A percentile compares a stretch with the other conserved stretches of the same genome.
Evolutionary conservation across 2,329 filamentous ascomycete species (phyloP).

Genomic region (Pseudogymnoascus sp.): DNA sequence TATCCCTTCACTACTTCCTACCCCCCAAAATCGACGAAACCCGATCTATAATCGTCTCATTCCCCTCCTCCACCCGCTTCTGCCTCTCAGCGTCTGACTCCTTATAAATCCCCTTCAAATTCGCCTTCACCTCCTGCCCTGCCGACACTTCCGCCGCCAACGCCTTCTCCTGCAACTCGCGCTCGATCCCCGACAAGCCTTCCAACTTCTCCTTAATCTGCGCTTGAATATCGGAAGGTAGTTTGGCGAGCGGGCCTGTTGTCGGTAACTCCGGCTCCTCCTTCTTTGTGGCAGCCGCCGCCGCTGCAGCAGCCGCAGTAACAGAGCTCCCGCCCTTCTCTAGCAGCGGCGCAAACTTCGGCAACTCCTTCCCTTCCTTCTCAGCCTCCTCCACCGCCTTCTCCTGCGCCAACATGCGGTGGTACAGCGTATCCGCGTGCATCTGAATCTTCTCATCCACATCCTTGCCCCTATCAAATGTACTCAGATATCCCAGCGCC

Average conservation of each 20-base stretch:
- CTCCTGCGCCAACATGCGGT: constrained; percentile 80
- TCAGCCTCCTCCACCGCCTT: constrained; percentile 61
- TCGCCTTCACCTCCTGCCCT: constrained; percentile 49
- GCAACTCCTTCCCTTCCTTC: constrained; percentile 48
- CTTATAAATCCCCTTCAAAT: constrained; percentile 47
- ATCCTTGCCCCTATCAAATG: constrained; percentile 52
- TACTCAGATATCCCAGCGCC: constrained; percentile 76
- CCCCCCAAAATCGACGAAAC: constrained; percentile 26
- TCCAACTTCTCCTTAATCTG: constrained; percentile 47
- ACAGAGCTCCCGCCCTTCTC: constrained; percentile 48
- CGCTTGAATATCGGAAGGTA: constrained; percentile 42
- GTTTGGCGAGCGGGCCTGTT: constrained; percentile 44
- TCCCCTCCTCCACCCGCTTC: constrained; percentile 48
- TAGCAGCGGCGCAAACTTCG: constrained; percentile 52
- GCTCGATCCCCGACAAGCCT: constrained; percentile 49
- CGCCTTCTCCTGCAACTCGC: constrained; percentile 54
- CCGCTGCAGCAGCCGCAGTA: constrained; percentile 59
- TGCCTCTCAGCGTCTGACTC: constrained; percentile 46
- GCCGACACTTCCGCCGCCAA: constrained; percentile 54
- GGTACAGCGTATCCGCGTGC: constrained; percentile 87
- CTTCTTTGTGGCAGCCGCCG: constrained; percentile 60
- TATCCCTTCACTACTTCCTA: background rate
- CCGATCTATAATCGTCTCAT: constrained; percentile 35
- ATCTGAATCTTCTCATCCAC: constrained; percentile 88
- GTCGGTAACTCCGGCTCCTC: constrained; percentile 49